A percentile compares a stretch with the other conserved stretches of the same genome.
Conservation (phyloP, 2,329 filamentous ascomycete genomes). For the Pyrenochaeta sp. region DNA sequence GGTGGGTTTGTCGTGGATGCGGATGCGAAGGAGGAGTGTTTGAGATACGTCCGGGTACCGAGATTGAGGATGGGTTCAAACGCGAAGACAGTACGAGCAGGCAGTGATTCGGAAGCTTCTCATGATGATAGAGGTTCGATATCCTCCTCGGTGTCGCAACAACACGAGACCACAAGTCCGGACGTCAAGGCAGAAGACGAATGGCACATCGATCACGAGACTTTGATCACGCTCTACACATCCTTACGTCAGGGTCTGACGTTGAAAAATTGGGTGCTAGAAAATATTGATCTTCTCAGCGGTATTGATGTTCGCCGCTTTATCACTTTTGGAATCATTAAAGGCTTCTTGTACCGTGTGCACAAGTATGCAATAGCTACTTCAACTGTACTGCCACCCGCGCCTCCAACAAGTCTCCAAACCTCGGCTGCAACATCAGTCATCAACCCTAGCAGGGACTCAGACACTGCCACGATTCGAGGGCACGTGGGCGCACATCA, state of each 20-base stretch:
- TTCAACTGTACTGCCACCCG: constrained; percentile 26
- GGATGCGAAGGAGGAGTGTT: constrained; percentile 85
- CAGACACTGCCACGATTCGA: constrained; percentile 25
- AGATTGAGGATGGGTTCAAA: constrained; percentile 34
- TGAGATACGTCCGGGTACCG: constrained; percentile 72
- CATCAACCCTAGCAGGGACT: constrained; percentile 22
- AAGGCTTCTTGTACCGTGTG: constrained; percentile 89
- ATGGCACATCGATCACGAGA: constrained; percentile 36
- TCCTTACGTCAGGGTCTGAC: constrained; percentile 82
- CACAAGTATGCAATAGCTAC: constrained; percentile 83
- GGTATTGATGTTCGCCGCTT: constrained; percentile 89
- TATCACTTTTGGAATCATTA: constrained; percentile 95
- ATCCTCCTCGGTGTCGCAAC: constrained; percentile 31
- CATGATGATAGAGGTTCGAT: constrained; percentile 29
- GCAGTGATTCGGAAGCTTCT: constrained; percentile 26
- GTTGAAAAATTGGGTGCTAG: constrained; percentile 85
- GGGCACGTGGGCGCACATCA: constrained; percentile 18
- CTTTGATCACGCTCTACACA: constrained; percentile 82
- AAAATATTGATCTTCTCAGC: constrained; percentile 73
- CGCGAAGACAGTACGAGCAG: constrained; percentile 17
- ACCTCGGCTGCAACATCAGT: constrained; percentile 24
- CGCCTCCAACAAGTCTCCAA: constrained; percentile 35
- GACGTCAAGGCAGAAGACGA: constrained; percentile 24
- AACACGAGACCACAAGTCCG: constrained; percentile 21
- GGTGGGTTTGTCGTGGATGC: constrained; percentile 79